Evolutionary conservation across 139 green algal species (phyloP).

Genomic region (Pleodorina starrii): DNA sequence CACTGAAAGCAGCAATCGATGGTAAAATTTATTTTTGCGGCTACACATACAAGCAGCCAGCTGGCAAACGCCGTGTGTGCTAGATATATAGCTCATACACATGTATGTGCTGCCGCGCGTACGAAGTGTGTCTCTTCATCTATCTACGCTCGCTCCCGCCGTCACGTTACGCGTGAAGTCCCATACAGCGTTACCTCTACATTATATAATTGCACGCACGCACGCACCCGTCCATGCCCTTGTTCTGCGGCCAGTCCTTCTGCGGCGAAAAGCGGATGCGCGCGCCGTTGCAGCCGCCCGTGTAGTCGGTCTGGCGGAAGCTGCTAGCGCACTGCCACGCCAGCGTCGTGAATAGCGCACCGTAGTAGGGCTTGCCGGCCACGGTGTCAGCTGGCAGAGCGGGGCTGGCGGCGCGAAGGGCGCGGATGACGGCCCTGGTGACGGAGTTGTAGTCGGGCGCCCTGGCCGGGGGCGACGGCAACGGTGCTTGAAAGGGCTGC

Average conservation of each 20-base stretch:
- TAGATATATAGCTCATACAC: neutral
- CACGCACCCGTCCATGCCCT: conserved; percentile 46
- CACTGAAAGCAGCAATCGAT: no score
- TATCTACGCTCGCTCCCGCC: no score
- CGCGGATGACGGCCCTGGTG: neutral
- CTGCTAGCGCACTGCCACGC: conserved; percentile 61
- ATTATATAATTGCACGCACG: no score
- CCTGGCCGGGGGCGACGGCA: conserved; percentile 20
- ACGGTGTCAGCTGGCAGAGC: neutral
- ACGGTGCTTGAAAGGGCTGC: conserved; percentile 60
- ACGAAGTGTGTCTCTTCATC: no score
- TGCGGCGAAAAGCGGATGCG: conserved; percentile 60
- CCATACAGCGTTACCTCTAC: no score
- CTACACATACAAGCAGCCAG: no score
- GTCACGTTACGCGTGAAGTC: no score
- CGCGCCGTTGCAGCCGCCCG: conserved; percentile 66
- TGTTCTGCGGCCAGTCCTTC: conserved; percentile 59
- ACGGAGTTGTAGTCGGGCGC: conserved; percentile 38
- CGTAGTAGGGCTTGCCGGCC: conserved; percentile 43
- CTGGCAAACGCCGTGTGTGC: neutral
- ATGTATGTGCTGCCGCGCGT: neutral
- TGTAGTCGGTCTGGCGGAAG: conserved; percentile 63
- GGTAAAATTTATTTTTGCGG: no score
- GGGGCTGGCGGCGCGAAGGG: neutral
- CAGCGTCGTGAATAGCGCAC: conserved; percentile 54